Evolutionary conservation across 768 basidiomycete genomes (phyloP).

Genomic region (Mycena indigotica): DNA sequence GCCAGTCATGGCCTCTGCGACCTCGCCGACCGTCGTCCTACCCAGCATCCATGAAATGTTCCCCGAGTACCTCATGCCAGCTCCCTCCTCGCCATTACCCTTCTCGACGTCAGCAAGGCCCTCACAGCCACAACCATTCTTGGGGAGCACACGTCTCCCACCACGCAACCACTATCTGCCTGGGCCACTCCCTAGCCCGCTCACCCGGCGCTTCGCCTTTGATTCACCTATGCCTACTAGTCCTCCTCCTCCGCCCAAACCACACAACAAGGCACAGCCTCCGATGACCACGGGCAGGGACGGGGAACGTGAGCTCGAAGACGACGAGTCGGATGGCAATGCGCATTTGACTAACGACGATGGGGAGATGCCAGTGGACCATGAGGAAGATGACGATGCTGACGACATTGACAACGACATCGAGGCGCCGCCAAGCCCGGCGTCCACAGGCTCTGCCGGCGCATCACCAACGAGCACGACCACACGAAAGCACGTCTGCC

Average conservation of each 20-base stretch:
- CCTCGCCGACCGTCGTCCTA: neutral
- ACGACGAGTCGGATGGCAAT: neutral
- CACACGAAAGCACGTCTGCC: neutral
- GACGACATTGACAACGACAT: too few species aligned
- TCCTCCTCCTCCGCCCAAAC: neutral
- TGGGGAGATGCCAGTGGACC: too few species aligned
- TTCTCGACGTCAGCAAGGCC: neutral
- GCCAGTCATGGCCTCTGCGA: neutral
- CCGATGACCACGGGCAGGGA: neutral
- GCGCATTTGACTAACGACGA: neutral
- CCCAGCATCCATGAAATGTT: slow-evolving; percentile 1
- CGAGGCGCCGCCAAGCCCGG: too few species aligned
- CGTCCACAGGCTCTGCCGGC: too few species aligned
- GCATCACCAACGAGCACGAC: neutral
- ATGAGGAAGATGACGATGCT: neutral
- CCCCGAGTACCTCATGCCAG: neutral
- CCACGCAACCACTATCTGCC: neutral
- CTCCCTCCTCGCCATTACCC: neutral
- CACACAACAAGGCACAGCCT: neutral
- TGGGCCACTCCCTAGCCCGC: neutral
- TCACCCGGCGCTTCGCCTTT: neutral
- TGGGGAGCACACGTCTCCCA: neutral
- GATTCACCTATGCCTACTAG: neutral
- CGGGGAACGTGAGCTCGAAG: neutral
- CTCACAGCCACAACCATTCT: neutral